Evolutionary conservation across 345 rosid genomes (phyloP).

Genomic region (Euphorbia tirucalli): DNA sequence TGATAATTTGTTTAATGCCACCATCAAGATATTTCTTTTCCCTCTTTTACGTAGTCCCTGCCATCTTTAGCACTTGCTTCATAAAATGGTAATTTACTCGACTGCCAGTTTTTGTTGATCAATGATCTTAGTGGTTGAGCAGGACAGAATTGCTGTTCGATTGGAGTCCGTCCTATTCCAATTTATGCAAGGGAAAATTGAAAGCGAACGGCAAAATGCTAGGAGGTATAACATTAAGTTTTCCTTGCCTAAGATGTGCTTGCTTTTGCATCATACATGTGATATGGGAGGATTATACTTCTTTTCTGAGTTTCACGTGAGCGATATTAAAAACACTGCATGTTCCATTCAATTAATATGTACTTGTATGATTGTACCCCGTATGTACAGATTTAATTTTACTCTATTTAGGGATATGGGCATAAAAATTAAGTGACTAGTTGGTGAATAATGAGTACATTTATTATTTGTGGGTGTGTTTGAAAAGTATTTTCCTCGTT

Average conservation of each 20-base stretch:
- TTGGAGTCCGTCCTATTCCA: conserved; percentile 62
- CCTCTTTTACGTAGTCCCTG: background rate
- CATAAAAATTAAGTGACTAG: too few relatives aligned
- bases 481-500: background rate
- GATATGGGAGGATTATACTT: background rate
- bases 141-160: conserved; percentile 58
- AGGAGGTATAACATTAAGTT: conserved; percentile 39
- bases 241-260: background rate
- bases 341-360: background rate
- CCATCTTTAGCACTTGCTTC: background rate
- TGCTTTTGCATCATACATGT: background rate
- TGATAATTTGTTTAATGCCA: background rate
- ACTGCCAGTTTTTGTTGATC: background rate
- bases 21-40: background rate
- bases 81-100: background rate
- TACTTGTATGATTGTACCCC: background rate
- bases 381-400: background rate
- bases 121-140: conserved; percentile 23
- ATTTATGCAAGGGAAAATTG: conserved; percentile 43
- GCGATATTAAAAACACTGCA: background rate
- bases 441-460: background rate
- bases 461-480: background rate
- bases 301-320: background rate
- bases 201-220: conserved; percentile 48
- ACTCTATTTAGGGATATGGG: background rate